A percentile compares a stretch with the other conserved stretches of the same genome.
Conservation (phyloP, 495 filamentous ascomycete genomes). For the Lophiotrema nucula region DNA sequence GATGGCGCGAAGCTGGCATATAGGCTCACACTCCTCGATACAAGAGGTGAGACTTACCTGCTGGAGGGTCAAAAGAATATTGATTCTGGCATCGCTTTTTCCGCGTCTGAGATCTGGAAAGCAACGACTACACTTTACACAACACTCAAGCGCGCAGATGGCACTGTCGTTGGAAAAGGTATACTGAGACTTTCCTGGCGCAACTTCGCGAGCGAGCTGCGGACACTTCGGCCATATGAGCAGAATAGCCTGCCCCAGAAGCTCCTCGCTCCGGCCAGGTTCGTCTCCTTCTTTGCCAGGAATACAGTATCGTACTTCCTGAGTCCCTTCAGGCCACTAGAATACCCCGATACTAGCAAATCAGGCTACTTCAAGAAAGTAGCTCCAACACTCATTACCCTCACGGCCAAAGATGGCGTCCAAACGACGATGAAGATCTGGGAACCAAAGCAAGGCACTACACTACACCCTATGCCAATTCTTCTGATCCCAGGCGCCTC, state of each 20-base stretch:
- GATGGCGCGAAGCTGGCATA: constrained; percentile 61
- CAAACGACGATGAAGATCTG: constrained; percentile 54
- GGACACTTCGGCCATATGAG: constrained; percentile 40
- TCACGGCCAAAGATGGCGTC: constrained; percentile 52
- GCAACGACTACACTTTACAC: constrained; percentile 65
- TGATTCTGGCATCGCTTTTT: constrained; percentile 57
- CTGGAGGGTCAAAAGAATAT: constrained; percentile 65
- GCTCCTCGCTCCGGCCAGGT: background rate
- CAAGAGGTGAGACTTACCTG: constrained; percentile 51
- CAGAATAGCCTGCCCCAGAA: background rate
- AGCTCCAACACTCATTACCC: constrained; percentile 42
- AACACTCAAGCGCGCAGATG: constrained; percentile 45
- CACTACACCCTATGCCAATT: constrained; percentile 13
- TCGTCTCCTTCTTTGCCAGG: constrained; percentile 50
- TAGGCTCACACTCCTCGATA: constrained; percentile 57
- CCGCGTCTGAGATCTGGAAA: constrained; percentile 55
- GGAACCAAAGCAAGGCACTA: constrained; percentile 45
- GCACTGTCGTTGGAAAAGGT: constrained; percentile 54
- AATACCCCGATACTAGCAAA: constrained; percentile 52
- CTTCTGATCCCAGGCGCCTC: constrained; percentile 61
- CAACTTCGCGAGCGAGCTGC: constrained; percentile 59
- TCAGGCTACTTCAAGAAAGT: constrained; percentile 49
- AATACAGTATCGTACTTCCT: constrained; percentile 57
- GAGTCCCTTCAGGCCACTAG: constrained; percentile 53
- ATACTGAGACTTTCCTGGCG: constrained; percentile 56